Base-by-base conservation (phyloP, 495 filamentous ascomycete species). In the Symbiotaphrina buchneri region DNA sequence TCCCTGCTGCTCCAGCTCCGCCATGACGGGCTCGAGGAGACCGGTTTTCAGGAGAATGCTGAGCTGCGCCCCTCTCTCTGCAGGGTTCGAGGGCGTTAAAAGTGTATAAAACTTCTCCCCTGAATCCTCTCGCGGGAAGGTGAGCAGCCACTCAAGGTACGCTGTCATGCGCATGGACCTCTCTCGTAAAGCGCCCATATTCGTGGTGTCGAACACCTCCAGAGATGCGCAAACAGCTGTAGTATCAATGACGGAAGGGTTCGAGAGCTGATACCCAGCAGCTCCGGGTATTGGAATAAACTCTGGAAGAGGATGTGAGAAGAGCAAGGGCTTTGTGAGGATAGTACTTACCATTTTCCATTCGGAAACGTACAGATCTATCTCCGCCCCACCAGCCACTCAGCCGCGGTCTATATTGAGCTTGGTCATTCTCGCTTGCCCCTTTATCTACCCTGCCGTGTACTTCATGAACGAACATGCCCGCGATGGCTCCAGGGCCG, bases 301-400 rank as follows among this genome's bases (percentile, higher is more conserved):
- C 23, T 57, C 58, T 59, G 47, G 30, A 47, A 38, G 23, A 6
- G 11, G 15, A 28, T 18, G 14, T 37, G 10, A n/a, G n/a, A 14
- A 17, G 30, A 11, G 3, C 14, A 16, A 18, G 14, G 3, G 28
- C 10, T 3, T 30, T 30, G 14, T 15, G 30, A 4, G 18, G 7
- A 31, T 10, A 10, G 25, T 32, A 38, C 61, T 18, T 51, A 61
- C 52, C 44, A 39, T 72, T 83, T 6, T 60, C 65, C 84, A 85
- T 93, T 15, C 48, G 52, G 49, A 93, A 93, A 1, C 83, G 61
- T 16, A 59, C 74, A 28, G 49, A 42, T 47, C 84, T 83, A 48
- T 77, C 70, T 35, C 69, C 69, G 24, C 82, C 83, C 80, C 81
- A 93, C 83, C 83, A 93, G 8, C 83, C 83, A n/a, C 69, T 63